These are phyloP conservation scores for Vachellia pachyceras DNA, from an alignment of 306 rosid species.

Conservation along the genomic window DNA sequence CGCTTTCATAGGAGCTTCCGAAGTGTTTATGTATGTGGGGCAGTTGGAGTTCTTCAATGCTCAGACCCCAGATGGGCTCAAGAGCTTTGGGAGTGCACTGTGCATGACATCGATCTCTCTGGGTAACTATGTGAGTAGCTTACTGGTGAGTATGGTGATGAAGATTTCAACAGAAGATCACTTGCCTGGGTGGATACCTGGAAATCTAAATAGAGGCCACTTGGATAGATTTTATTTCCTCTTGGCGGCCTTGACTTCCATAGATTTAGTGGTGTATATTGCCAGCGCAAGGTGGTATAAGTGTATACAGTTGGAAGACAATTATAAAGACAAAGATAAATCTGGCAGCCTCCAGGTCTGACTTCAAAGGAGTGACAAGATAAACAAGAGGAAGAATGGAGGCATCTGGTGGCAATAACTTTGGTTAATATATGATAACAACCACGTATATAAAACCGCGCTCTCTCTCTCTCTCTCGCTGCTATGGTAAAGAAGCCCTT, in stretches of 20 bases:
- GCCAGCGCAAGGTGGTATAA: conserved; percentile 91
- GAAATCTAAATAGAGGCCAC: conserved; percentile 95
- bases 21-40: conserved; percentile 98
- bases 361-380: conserved; percentile 39
- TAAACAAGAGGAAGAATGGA: conserved; percentile 66
- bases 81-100: conserved; percentile 98
- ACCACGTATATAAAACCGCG: conserved; percentile 42
- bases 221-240: conserved; percentile 94
- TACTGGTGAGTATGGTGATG: conserved; percentile 92
- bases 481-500: conserved; percentile 44
- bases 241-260: conserved; percentile 79
- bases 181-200: conserved; percentile 99
- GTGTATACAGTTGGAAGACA: conserved; percentile 74
- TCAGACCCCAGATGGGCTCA: conserved; percentile 94
- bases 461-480: neutral
- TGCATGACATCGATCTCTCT: conserved; percentile 97
- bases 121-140: conserved; percentile 93
- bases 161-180: conserved; percentile 89
- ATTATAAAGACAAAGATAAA: conserved; percentile 53
- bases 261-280: conserved; percentile 78
- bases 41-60: conserved; percentile 98
- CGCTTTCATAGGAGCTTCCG: conserved; percentile 94
- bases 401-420: conserved; percentile 40
- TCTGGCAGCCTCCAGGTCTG: conserved; percentile 49
- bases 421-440: conserved; percentile 16